phyloP scores from a whole-genome alignment of 495 filamentous ascomycete genomes.

The Pyrenula massariospora region DNA sequence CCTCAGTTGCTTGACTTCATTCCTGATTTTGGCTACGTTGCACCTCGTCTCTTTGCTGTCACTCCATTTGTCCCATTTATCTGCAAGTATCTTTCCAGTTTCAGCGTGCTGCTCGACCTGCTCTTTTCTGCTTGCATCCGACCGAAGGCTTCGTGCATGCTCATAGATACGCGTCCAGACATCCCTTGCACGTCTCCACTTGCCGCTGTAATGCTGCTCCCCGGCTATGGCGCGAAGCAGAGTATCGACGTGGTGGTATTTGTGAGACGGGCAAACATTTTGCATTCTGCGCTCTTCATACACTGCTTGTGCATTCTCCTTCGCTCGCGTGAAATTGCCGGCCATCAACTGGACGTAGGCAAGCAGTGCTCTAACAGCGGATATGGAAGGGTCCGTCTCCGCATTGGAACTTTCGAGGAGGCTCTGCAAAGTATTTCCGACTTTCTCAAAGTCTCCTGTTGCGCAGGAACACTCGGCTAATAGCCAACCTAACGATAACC shows the following conservation, averaged over 20 bases:
- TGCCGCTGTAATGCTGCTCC: not conserved
- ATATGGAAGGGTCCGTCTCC: not conserved
- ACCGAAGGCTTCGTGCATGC: not conserved
- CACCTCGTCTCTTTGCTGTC: not conserved
- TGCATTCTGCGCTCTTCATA: not conserved
- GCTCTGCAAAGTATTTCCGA: not conserved
- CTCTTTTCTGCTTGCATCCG: not conserved
- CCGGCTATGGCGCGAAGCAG: not conserved
- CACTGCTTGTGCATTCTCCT: not conserved
- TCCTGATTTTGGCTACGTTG: not conserved
- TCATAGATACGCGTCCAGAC: not conserved
- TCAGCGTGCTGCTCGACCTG: not conserved
- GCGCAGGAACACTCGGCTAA: not conserved
- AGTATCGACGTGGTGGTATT: not conserved
- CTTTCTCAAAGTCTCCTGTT: not conserved
- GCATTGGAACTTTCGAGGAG: not conserved
- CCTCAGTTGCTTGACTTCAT: not conserved
- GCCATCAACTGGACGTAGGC: not conserved
- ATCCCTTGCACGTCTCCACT: not conserved
- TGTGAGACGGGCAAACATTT: not conserved
- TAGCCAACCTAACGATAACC: not conserved
- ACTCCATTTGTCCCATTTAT: not conserved
- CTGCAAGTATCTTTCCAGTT: not conserved
- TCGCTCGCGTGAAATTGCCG: not conserved
- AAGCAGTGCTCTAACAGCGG: not conserved